Evolutionary conservation across 2,329 filamentous ascomycete species (phyloP).

Genomic region (Pseudocercospora fijiensis): DNA sequence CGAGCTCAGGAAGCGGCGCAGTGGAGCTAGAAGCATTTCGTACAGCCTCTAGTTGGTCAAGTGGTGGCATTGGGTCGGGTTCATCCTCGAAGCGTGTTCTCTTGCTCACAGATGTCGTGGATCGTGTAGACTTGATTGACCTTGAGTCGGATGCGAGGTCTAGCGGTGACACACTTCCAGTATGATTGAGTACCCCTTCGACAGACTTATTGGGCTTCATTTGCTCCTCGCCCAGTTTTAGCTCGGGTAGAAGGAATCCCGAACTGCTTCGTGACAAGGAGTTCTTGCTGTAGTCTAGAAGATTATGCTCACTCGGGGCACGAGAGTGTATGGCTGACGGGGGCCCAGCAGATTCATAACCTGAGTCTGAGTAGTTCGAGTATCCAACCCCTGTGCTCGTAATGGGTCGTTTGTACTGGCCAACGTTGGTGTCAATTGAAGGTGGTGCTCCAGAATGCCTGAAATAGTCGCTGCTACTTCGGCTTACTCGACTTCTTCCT

Average conservation of each 20-base stretch:
- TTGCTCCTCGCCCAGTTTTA: slow-evolving; percentile 24
- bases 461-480: slow-evolving; percentile 17
- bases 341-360: slow-evolving; percentile 30
- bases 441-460: neutral
- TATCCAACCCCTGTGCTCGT: slow-evolving; percentile 13
- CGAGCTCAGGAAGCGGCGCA: neutral
- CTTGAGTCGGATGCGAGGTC: slow-evolving; percentile 17
- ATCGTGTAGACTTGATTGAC: slow-evolving; percentile 18
- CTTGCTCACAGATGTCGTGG: slow-evolving; percentile 13
- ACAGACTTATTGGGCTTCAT: slow-evolving; percentile 9
- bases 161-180: slow-evolving; percentile 17
- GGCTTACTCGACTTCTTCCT: neutral
- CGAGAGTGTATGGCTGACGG: slow-evolving; percentile 27
- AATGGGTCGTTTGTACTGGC: slow-evolving; percentile 8
- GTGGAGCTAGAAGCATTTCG: slow-evolving; percentile 1
- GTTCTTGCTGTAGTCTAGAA: slow-evolving; percentile 16
- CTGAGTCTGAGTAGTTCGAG: slow-evolving; percentile 31
- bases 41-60: slow-evolving; percentile 17
- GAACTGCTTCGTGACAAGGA: slow-evolving; percentile 8
- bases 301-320: slow-evolving; percentile 27
- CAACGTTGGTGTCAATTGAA: neutral
- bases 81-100: slow-evolving; percentile 21
- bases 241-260: slow-evolving; percentile 25
- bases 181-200: slow-evolving; percentile 18
- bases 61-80: slow-evolving; percentile 20